A percentile compares a stretch with the other conserved stretches of the same genome.
Evolutionary conservation across 2,329 filamentous ascomycete species (phyloP).

Genomic region (Calcarisporium arbuscula): DNA sequence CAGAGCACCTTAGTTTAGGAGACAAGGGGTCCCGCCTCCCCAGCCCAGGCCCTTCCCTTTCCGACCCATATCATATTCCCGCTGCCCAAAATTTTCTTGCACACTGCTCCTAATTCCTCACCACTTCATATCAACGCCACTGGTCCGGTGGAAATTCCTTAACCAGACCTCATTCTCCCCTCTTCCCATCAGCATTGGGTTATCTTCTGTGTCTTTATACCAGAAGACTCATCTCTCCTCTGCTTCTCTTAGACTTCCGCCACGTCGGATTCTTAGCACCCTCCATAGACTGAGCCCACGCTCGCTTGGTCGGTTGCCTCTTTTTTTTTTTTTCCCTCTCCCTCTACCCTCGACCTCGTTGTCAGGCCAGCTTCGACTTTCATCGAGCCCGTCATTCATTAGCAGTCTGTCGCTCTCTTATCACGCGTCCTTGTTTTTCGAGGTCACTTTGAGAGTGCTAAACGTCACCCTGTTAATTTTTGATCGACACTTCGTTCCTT

Average conservation of each 20-base stretch:
- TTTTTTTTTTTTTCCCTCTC: constrained; percentile 15
- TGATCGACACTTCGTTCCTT: constrained; percentile 3
- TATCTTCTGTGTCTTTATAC: constrained; percentile 25
- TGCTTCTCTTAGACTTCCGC: constrained; percentile 9
- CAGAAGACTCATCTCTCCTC: too few relatives aligned
- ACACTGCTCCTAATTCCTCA: constrained; percentile 29
- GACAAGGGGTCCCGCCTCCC: too few relatives aligned
- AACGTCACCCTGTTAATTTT: too few relatives aligned
- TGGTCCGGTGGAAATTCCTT: constrained; percentile 30
- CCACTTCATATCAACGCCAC: constrained; percentile 25
- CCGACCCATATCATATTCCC: constrained; percentile 25
- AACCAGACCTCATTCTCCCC: constrained; percentile 24
- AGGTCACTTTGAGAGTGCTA: constrained; percentile 4
- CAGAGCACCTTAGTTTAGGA: too few relatives aligned
- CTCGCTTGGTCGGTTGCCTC: constrained; percentile 14
- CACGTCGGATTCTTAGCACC: constrained; percentile 25
- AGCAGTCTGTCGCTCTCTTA: constrained; percentile 14
- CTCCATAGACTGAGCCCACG: too few relatives aligned
- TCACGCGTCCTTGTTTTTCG: constrained; percentile 9
- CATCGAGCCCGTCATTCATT: constrained; percentile 10
- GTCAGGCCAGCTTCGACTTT: constrained; percentile 18
- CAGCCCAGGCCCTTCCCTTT: constrained; percentile 21
- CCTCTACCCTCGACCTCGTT: constrained; percentile 8
- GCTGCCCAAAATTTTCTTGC: constrained; percentile 32
- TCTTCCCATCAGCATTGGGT: constrained; percentile 24